Base-by-base conservation (phyloP, 805 yeast genomes). In the Zygosaccharomyces pseudorouxii region DNA sequence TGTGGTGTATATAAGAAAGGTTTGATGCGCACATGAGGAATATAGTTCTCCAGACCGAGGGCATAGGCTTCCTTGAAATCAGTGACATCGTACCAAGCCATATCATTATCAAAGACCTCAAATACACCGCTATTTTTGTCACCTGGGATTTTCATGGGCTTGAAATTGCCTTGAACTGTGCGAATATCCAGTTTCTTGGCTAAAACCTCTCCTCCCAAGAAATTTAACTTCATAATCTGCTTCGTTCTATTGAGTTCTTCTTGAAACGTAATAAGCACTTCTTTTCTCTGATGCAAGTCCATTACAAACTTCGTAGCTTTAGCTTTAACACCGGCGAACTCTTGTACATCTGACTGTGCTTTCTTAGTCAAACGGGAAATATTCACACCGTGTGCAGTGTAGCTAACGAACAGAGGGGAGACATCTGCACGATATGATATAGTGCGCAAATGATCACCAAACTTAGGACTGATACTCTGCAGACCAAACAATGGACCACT, bases 381-480 rank as follows among this genome's bases (percentile, higher is more conserved):
- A 35, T 72, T 74, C 45, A 67, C 49, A 33, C 69, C 71, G 27
- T 82, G 73, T 59, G 85, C 84, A 19, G 82, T 73, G 64, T 90
- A 95, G 0, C 92, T 74, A 10, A 92, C 69, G 55, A 80, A 87
- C 14, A 93, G 69, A 1, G 96, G 90, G 23, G 80, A 74, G 41
- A 92, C 69, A 47, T 78, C 76, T 36, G 95, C 82, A 53, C 79
- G 82, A 62, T 88, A 92, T 59, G 90, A 87, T 52, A 89, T 84
- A 2, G 96, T 83, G 55, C 73, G 79, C 36, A 90, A 70, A 63
- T 84, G 86, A 43, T 78, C 76, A 0, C 95, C 86, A 59, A 90
- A 85, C 64, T 88, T 89, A 49, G 79, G 80, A 7, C 80, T 71
- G 27, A 75, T 65, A 46, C 73, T 73, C 5, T 68, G 61, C 19